Conservation (phyloP, 2,329 filamentous ascomycete genomes). For the Helotiales sp. region DNA sequence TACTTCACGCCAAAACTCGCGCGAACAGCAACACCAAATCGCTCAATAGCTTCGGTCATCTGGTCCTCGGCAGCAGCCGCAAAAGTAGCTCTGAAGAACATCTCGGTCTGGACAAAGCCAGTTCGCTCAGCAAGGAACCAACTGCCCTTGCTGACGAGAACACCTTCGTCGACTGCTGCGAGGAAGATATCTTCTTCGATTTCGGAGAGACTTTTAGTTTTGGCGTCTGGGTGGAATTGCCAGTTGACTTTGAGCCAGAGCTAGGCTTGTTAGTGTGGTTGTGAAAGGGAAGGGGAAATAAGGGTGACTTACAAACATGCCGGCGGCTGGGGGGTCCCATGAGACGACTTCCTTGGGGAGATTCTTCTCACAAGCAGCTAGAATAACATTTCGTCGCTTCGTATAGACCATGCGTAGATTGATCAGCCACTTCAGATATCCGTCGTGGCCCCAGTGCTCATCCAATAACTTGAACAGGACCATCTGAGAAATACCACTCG, state of each 20-base stretch:
- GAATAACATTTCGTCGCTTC: conserved; percentile 73
- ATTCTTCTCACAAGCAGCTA: conserved; percentile 79
- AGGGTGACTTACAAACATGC: conserved; percentile 85
- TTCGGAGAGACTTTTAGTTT: conserved; percentile 58
- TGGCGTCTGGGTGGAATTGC: conserved; percentile 65
- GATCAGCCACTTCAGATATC: conserved; percentile 89
- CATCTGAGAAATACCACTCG: conserved; percentile 82
- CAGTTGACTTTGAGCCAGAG: conserved; percentile 73
- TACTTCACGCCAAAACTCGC: conserved; percentile 56
- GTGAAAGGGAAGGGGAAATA: background rate
- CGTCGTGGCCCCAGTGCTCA: conserved; percentile 90
- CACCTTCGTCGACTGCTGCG: conserved; percentile 73
- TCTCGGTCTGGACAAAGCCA: conserved; percentile 53
- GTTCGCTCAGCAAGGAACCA: conserved; percentile 86
- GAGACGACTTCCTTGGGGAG: conserved; percentile 75
- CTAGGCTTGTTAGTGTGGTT: conserved; percentile 10
- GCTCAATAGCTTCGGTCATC: conserved; percentile 72
- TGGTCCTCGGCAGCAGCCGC: conserved; percentile 75
- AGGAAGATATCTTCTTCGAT: conserved; percentile 90
- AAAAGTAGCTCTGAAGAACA: conserved; percentile 88
- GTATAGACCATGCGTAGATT: conserved; percentile 83
- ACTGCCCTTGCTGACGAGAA: conserved; percentile 81
- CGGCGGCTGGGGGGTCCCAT: conserved; percentile 81
- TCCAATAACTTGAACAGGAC: conserved; percentile 89
- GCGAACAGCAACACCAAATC: conserved; percentile 77